These are phyloP conservation scores for Phytophthora hibernalis DNA, from an alignment of 352 stramenopile species.

Conservation along the genomic window DNA sequence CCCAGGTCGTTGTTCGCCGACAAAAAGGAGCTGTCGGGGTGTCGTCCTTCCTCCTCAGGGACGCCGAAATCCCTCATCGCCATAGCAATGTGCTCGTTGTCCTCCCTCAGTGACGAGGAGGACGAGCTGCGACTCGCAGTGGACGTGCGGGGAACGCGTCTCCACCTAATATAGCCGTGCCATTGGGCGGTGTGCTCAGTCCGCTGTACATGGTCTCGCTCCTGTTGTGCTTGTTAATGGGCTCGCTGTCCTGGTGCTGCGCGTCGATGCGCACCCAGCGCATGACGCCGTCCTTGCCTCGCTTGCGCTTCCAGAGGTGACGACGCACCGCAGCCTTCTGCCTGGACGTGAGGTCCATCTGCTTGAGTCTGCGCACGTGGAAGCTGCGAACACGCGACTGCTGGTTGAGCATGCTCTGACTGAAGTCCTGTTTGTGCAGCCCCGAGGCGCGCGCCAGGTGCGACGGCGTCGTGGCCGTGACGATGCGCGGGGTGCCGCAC, in stretches of 20 bases:
- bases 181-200: slow-evolving; percentile 57
- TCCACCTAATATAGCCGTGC: slow-evolving; percentile 42
- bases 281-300: slow-evolving; percentile 74
- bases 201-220: slow-evolving; percentile 47
- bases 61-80: slow-evolving; percentile 83
- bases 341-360: slow-evolving; percentile 83
- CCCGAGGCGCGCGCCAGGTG: slow-evolving; percentile 71
- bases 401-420: slow-evolving; percentile 80
- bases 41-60: slow-evolving; percentile 35
- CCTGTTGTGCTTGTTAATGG: slow-evolving; percentile 33
- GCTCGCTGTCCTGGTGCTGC: slow-evolving; percentile 43
- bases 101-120: slow-evolving; percentile 62
- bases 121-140: slow-evolving; percentile 51
- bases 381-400: slow-evolving; percentile 85
- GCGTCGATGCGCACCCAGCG: slow-evolving; percentile 85
- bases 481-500: slow-evolving; percentile 80
- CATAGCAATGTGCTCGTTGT: slow-evolving; percentile 80
- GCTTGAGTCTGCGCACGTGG: slow-evolving; percentile 85
- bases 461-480: slow-evolving; percentile 60
- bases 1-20: slow-evolving; percentile 48
- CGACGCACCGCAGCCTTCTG: slow-evolving; percentile 83
- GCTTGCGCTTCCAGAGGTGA: slow-evolving; percentile 80
- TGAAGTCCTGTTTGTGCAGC: slow-evolving; percentile 72
- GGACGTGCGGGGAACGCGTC: slow-evolving; percentile 30
- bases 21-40: slow-evolving; percentile 50